Conservation (phyloP, 2,329 filamentous ascomycete species). For the Xylaria digitata region DNA sequence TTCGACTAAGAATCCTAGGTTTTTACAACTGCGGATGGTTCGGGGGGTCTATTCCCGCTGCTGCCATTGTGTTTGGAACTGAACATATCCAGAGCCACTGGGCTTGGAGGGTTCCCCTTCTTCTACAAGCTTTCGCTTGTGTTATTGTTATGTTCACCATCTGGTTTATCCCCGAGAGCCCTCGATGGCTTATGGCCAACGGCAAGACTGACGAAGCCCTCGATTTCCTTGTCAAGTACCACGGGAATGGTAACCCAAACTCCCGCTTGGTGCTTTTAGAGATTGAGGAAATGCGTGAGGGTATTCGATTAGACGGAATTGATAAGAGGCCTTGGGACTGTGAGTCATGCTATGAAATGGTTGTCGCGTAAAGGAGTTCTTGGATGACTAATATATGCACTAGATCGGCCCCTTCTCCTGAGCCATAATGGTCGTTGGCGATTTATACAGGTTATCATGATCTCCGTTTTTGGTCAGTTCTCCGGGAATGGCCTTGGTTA, state of each 20-base stretch:
- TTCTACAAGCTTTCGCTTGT: slow-evolving; percentile 60
- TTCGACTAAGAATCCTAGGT: slow-evolving; percentile 41
- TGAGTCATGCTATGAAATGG: slow-evolving; percentile 41
- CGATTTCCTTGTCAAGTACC: slow-evolving; percentile 56
- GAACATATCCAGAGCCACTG: slow-evolving; percentile 58
- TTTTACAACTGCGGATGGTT: slow-evolving; percentile 67
- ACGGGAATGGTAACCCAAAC: slow-evolving; percentile 56
- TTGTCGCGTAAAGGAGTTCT: neutral
- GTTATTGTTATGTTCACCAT: slow-evolving; percentile 54
- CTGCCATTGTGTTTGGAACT: slow-evolving; percentile 61
- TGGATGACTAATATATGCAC: slow-evolving; percentile 21
- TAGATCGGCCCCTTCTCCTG: slow-evolving; percentile 58
- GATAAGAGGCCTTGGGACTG: slow-evolving; percentile 62
- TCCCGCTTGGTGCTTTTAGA: slow-evolving; percentile 56
- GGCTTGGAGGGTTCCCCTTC: slow-evolving; percentile 62
- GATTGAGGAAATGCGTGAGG: slow-evolving; percentile 56
- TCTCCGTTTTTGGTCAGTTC: slow-evolving; percentile 63
- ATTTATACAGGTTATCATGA: slow-evolving; percentile 61
- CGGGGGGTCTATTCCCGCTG: slow-evolving; percentile 62
- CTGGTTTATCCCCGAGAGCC: slow-evolving; percentile 56
- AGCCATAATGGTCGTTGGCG: slow-evolving; percentile 61
- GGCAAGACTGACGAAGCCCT: slow-evolving; percentile 55
- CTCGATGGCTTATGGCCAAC: slow-evolving; percentile 57
- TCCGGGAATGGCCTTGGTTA: slow-evolving; percentile 63
- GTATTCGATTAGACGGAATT: slow-evolving; percentile 58